Conservation (phyloP, 345 rosid species). For the Hevea brasiliensis region DNA sequence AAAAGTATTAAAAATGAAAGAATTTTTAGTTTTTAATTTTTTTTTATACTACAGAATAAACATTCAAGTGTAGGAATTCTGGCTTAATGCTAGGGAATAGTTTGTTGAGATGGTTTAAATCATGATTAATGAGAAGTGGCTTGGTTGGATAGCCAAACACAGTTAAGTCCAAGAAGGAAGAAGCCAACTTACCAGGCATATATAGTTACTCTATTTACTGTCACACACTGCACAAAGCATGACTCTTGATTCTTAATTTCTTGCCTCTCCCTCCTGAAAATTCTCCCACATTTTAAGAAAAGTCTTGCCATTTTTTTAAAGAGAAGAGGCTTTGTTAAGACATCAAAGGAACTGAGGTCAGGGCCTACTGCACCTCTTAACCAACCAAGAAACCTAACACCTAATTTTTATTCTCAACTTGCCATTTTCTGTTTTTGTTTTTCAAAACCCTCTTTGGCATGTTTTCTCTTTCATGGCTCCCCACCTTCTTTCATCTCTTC, state of each 20-base stretch:
- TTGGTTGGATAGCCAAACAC: no score
- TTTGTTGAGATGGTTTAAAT: no score
- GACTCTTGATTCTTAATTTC: no score
- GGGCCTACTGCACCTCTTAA: not conserved
- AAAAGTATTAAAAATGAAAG: no score
- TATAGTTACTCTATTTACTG: no score
- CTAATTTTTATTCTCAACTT: slow-evolving; percentile 1
- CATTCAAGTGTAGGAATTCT: no score
- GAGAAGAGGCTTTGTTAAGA: not conserved
- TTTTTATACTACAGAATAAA: no score
- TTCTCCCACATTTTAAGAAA: slow-evolving; percentile 14
- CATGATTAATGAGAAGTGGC: no score
- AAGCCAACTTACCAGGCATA: slow-evolving; percentile 8
- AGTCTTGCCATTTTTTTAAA: no score
- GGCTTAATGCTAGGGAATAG: no score
- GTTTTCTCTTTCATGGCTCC: slow-evolving; percentile 22
- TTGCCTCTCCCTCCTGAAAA: not conserved
- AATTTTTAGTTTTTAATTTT: no score
- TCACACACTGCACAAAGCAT: slow-evolving; percentile 13
- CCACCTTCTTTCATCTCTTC: slow-evolving; percentile 18
- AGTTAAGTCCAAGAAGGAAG: not conserved
- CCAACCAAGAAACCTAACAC: slow-evolving; percentile 19
- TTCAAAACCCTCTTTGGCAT: not conserved
- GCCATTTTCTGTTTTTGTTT: not conserved
- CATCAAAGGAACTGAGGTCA: not conserved